Base-by-base conservation (phyloP, 2,329 filamentous ascomycete genomes). In the Parafenestella ontariensis region DNA sequence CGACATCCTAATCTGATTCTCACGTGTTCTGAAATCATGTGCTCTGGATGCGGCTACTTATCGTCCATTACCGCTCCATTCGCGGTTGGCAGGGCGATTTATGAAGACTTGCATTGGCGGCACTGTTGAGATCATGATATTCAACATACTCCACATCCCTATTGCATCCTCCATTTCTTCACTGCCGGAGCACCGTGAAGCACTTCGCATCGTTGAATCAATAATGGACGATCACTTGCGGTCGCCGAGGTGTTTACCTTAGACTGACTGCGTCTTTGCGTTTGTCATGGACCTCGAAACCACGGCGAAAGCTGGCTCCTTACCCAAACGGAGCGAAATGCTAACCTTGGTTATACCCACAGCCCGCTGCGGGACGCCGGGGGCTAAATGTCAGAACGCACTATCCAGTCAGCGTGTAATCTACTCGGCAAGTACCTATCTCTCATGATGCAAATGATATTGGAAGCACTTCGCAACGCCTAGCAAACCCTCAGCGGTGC, bases 201-300 rank as follows among this genome's bases (percentile, higher is more conserved):
- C 36, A 37, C n/a, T 21, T 26, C 33, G 42, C 55, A 58, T 49
- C 53, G 49, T 24, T 48, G 39, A 52, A 52, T 53, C 55, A 52
- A 44, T 52, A 24, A 31, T 49, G 28, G 55, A 45, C 55, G 55
- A 61, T 59, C 55, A 61, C 46, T 56, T 46, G 52, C 56, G 49
- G 55, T 61, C 58, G 52, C 52, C 52, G 40, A 55, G 47, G 39
- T 49, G 52, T 48, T 10, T 23, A 18, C 17, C 41, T 36, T 13
- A 28, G 41, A 24, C 15, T 43, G 41, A 24, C 15, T 43, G 24
- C 41, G 24, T 29, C 24, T 18, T n/a, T 29, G 37, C 44, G 34
- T 41, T 49, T 46, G 24, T 49, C 41, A 34, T 24, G 15, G 28
- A 34, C 21, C 33, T 42, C 41, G n/a, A 44, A 46, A 31, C n/a